Evolutionary conservation across 192 early-diverging fungal genomes (phyloP).

Genomic region (Linderina pennispora): DNA sequence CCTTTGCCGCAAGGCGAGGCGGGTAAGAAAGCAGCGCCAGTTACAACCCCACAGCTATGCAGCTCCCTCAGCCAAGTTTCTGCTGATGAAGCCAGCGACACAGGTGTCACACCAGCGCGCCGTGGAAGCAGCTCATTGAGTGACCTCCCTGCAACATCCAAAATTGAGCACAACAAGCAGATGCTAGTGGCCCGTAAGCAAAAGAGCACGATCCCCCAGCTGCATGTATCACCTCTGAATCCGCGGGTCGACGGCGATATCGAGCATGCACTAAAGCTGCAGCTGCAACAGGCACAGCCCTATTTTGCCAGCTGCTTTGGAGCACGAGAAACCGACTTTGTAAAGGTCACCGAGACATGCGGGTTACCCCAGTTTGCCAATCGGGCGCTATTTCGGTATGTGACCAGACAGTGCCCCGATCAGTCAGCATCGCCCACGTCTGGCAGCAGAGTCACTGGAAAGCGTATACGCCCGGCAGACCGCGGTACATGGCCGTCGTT

Average conservation of each 20-base stretch:
- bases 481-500: constrained; percentile 23
- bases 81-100: background rate
- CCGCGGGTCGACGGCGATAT: constrained; percentile 20
- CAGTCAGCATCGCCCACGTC: constrained; percentile 1
- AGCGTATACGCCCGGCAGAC: constrained; percentile 39
- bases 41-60: too few species aligned
- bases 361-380: constrained; percentile 64
- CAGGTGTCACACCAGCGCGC: constrained; percentile 1
- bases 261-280: constrained; percentile 10
- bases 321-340: constrained; percentile 45
- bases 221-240: constrained; percentile 27
- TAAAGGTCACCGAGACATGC: constrained; percentile 49
- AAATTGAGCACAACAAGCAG: constrained; percentile 16
- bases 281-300: constrained; percentile 26
- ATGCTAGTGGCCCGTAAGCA: constrained; percentile 1
- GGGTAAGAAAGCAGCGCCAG: too few species aligned
- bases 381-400: constrained; percentile 53
- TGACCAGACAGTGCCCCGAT: constrained; percentile 10
- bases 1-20: constrained; percentile 2
- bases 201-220: constrained; percentile 18
- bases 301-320: constrained; percentile 45
- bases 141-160: background rate
- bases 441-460: constrained; percentile 19
- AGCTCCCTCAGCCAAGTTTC: too few species aligned
- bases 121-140: constrained; percentile 10